phyloP scores from a whole-genome alignment of 257 asterid species.

The Plantago ovata region DNA sequence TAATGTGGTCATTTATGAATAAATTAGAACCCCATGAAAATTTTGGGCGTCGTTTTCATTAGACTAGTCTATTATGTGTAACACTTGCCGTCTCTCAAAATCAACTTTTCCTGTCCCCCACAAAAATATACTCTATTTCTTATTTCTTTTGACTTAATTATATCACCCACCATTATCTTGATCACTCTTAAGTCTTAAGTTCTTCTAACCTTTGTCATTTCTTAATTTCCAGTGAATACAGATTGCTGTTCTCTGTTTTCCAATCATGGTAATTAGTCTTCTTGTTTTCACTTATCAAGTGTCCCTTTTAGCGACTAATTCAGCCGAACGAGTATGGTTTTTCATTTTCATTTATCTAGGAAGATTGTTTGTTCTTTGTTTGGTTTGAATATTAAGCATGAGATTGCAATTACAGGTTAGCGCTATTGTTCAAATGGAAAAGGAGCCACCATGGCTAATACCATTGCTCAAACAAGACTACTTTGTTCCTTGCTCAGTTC shows the following conservation, averaged over 20 bases:
- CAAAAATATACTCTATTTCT: background rate
- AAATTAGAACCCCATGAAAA: too few species aligned
- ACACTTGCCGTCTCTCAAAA: conserved; percentile 23
- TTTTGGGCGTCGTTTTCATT: conserved; percentile 34
- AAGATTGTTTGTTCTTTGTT: too few species aligned
- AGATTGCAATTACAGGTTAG: conserved; percentile 34
- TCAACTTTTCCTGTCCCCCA: conserved; percentile 12
- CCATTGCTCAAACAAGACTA: conserved; percentile 53
- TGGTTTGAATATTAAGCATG: background rate
- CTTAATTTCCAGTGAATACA: conserved; percentile 12
- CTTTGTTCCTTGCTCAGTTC: conserved; percentile 45
- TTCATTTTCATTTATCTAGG: too few species aligned
- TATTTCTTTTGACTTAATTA: background rate
- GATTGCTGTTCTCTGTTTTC: background rate
- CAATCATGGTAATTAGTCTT: background rate
- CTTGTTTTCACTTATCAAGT: too few species aligned
- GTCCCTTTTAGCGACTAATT: too few species aligned
- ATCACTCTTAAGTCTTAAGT: conserved; percentile 12
- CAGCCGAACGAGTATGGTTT: too few species aligned
- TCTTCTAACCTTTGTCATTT: background rate
- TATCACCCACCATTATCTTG: background rate
- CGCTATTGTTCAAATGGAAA: conserved; percentile 29
- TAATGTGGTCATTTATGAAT: too few species aligned
- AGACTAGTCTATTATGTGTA: conserved; percentile 21
- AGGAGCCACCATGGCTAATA: conserved; percentile 50